These are phyloP conservation scores for Aspergillaceae sp. DNA, from an alignment of 2,329 filamentous ascomycete genomes.

Conservation along the genomic window DNA sequence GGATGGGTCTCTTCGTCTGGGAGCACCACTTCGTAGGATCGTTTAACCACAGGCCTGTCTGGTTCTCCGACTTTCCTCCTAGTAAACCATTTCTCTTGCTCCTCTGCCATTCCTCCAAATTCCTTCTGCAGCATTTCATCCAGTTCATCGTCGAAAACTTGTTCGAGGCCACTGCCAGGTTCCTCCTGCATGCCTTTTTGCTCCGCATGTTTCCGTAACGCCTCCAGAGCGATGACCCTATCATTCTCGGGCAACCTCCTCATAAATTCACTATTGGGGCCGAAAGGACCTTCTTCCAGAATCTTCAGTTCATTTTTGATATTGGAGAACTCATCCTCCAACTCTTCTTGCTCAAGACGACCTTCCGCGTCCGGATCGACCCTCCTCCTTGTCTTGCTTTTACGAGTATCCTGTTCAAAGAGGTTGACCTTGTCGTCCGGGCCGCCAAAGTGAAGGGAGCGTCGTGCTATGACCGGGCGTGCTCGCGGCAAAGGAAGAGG, in stretches of 20 bases:
- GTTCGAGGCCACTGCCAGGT: slow-evolving; percentile 20
- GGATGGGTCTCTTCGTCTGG: slow-evolving; percentile 28
- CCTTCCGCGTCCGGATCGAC: slow-evolving; percentile 34
- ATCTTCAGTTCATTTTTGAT: slow-evolving; percentile 33
- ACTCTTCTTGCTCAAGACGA: slow-evolving; percentile 26
- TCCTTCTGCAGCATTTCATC: slow-evolving; percentile 33
- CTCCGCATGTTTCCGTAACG: slow-evolving; percentile 34
- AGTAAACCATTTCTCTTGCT: slow-evolving; percentile 30
- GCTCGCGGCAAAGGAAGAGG: slow-evolving; percentile 16
- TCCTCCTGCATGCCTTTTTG: slow-evolving; percentile 22
- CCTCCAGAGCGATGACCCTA: slow-evolving; percentile 33
- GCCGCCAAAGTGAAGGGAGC: slow-evolving; percentile 24
- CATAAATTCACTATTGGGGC: slow-evolving; percentile 38
- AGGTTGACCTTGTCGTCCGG: slow-evolving; percentile 36
- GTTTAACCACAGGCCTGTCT: slow-evolving; percentile 10
- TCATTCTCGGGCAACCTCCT: slow-evolving; percentile 34
- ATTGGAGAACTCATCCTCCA: slow-evolving; percentile 31
- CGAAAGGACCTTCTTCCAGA: slow-evolving; percentile 35
- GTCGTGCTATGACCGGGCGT: slow-evolving; percentile 24
- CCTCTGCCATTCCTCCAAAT: slow-evolving; percentile 27
- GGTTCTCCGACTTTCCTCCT: slow-evolving; percentile 13
- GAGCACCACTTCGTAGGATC: slow-evolving; percentile 25
- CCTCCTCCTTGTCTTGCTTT: slow-evolving; percentile 27
- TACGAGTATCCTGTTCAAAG: slow-evolving; percentile 34
- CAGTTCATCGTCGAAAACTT: slow-evolving; percentile 35